Evolutionary conservation across 805 yeast genomes (phyloP), one percentile per base, ranked within the genome.

Genomic region (Pichia occidentalis): DNA sequence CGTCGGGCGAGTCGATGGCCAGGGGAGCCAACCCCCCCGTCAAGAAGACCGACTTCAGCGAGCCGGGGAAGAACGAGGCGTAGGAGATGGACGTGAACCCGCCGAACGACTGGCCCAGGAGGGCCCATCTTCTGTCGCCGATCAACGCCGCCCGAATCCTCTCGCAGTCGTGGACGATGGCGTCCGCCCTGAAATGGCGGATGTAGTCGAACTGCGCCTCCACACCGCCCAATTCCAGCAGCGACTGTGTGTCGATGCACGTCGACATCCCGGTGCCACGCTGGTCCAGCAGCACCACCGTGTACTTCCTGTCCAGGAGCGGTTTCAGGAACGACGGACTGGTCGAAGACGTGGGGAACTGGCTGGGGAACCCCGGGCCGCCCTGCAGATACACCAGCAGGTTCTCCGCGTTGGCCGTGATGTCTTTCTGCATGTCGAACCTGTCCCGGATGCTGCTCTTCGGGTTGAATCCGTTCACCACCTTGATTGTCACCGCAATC

Each of bases 21-120:
- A 75, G 51, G 1, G 81, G 80, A 3, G 82, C 80, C 11, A 75
- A 61, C 5, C 81, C 82, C 2, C 79, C 82, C 1, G 81, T 68
- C 18, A 75, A 52, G 13, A 75, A 48, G 1, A 70, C 70, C 34
- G 64, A 67, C 29, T 59, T 59, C 20, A 75, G 42, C 3, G 70
- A 57, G 1, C 52, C 51, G 1, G 50, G 47, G 22, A 34, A 47
- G 11, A 37, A 22, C 1, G 47, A 44, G 18, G 37, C 36, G 19
- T 44, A 44, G 9, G 40, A 22, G 8, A 44, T 40, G 5, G 45
- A 34, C 2, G 38, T 24, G 22, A 44, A 44, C 10, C 47, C 47
- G 9, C 47, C 47, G 19, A 37, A 47, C 4, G 48, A 44, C 18
- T 45, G 47, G 3, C 50, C 82, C 24, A 70, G 49, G 13, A 75